Base-by-base conservation (phyloP, 2,329 filamentous ascomycete genomes). In the Tolypocladium paradoxum region DNA sequence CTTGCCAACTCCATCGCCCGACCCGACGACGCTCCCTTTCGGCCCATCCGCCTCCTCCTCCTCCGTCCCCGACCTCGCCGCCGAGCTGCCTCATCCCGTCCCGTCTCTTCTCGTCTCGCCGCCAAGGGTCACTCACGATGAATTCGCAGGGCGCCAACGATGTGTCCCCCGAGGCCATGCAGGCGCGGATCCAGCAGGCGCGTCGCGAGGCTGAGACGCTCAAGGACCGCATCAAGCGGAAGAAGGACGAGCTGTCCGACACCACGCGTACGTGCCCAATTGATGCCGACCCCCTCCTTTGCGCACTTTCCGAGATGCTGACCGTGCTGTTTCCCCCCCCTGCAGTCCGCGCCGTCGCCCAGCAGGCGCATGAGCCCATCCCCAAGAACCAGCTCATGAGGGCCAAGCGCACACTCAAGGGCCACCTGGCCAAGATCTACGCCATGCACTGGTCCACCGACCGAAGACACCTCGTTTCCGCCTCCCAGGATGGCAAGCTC, bases 391-490 rank as follows among this genome's bases (percentile, higher is more conserved):
- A 84, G 69, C 82, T 92, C 68, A 97, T 99, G 93, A 95, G 93
- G 80, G 88, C 92, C 60, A 93, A 95, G 77, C 88, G 90, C 65
- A 96, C 91, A 50, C 80, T 99, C 61, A 97, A 97, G 77, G 93
- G 93, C 61, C 93, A 99, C 79, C 76, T 99, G 61, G 93, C 93
- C 65, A 99, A 99, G 77, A 99, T 99, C 66, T 99, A 99, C 73
- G 93, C 93, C 65, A 99, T 99, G 93, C 93, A 99, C 78, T 99
- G 93, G 93, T 97, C 93, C 35, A 99, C 93, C 59, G 93, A 99
- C 74, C 85, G 93, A 68, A 85, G 93, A 72, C 93, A 97, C 73
- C 83, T 97, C 56, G 93, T 99, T 51, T 97, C 93, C 14, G 93
- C 93, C 58, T 99, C 93, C 62, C 93, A 99, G 74, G 93, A 99